Base-by-base conservation (phyloP, 1,139 yeast genomes). In the Scheffersomyces titani region DNA sequence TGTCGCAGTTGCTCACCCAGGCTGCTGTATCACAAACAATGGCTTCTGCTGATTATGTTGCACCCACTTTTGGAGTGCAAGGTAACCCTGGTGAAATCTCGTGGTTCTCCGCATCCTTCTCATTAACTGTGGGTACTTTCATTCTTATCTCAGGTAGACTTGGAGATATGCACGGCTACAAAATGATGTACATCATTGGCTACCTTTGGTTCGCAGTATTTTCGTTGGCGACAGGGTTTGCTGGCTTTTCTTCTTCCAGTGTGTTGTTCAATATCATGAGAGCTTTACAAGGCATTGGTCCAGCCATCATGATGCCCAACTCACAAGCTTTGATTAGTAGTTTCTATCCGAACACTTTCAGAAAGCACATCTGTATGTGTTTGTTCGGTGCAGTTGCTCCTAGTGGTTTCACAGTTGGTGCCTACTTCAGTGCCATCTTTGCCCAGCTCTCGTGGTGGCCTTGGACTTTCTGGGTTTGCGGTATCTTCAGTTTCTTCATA, bases 111-210 rank as follows among this genome's bases (percentile, higher is more conserved):
- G 88, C 89, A 0, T 76, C 87, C 0, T 86, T 76, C 62, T 80
- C 88, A 1, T 70, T 86, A 52, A 82, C 89, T 0, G 85, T 82
- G 16, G 90, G 90, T 11, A 83, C 90, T 0, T 84, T 87, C 58
- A 86, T 87, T 56, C 69, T 87, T 44, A 72, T 83, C 3, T 80
- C 87, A 1, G 92, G 92, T 11, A 77, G 87, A 52, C 64, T 86
- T 21, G 91, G 91, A n/a, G 91, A 87, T 65, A 68, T 85, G 61
- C 78, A 75, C 63, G 92, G 91, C 3, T 85, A 85, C 63, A 85
- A 85, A 62, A 66, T 57, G 47, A 62, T 85, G 57, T 81, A 77
- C 62, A 55, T 85, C 1, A 55, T 75, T 5, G 89, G 90, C 0
- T 85, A 76, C 59, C 51, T 68, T 1, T 78, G 86, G 81, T 71